Evolutionary conservation across 23 red algal genomes (phyloP).

Genomic region (Gracilariopsis chorda): DNA sequence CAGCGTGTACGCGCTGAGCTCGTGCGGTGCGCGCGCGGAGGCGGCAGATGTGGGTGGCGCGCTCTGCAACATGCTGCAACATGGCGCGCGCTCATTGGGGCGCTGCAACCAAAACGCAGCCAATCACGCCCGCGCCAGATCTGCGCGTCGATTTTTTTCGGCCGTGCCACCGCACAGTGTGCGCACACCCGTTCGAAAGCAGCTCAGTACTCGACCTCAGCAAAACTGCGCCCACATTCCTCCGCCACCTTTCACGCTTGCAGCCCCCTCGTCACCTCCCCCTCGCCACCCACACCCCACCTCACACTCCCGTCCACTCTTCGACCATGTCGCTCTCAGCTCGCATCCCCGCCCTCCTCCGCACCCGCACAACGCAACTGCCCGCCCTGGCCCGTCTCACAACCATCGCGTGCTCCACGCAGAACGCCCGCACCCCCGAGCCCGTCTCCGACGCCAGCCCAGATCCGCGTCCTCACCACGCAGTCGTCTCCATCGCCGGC

Average conservation of each 20-base stretch:
- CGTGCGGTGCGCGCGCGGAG: too few species aligned
- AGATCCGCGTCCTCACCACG: constrained; percentile 32
- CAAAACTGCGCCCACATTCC: background rate
- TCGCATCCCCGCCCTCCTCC: background rate
- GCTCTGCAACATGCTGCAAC: background rate
- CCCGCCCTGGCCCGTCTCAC: background rate
- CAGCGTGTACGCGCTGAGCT: background rate
- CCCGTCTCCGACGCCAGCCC: constrained; percentile 4
- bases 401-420: constrained; percentile 6
- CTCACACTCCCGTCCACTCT: background rate
- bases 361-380: background rate
- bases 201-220: background rate
- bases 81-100: background rate
- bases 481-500: constrained; percentile 65
- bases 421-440: background rate
- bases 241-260: background rate
- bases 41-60: too few species aligned
- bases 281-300: background rate
- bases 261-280: background rate
- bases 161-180: background rate
- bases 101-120: background rate
- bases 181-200: background rate
- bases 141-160: background rate
- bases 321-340: background rate
- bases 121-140: background rate